phyloP scores from a whole-genome alignment of 23 red algal species.

The Gracilaria gracilis region DNA sequence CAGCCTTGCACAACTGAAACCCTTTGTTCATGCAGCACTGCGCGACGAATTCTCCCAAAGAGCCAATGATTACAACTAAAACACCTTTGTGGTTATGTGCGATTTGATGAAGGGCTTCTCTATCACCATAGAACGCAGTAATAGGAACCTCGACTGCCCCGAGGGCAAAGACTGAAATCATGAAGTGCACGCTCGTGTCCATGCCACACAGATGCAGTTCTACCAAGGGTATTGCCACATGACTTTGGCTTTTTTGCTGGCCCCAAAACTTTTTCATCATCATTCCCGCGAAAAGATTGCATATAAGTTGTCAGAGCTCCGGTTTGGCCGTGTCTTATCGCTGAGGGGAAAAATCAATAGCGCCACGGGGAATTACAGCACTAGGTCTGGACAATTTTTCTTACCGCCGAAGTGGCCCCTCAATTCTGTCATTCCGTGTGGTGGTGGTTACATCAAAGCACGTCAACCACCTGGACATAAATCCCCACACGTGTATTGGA shows the following conservation, averaged over 20 bases:
- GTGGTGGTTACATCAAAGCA: too few relatives aligned
- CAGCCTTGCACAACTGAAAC: conserved; percentile 25
- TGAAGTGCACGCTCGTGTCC: conserved; percentile 33
- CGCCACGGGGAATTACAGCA: neutral
- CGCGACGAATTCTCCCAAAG: conserved; percentile 10
- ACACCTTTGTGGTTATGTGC: neutral
- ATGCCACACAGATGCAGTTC: too few relatives aligned
- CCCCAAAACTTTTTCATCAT: neutral
- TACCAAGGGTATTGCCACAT: too few relatives aligned
- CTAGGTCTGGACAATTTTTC: neutral
- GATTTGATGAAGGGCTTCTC: neutral
- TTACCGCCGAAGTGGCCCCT: neutral
- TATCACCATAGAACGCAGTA: neutral
- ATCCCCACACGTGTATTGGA: too few relatives aligned
- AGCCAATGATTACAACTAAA: neutral
- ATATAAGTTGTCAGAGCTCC: too few relatives aligned
- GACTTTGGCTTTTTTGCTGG: neutral
- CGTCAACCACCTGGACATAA: too few relatives aligned
- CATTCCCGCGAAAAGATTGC: neutral
- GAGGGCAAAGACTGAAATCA: conserved; percentile 22
- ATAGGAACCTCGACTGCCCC: conserved; percentile 16
- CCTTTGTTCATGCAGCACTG: conserved; percentile 42
- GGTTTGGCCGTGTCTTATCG: neutral
- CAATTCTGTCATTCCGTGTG: too few relatives aligned
- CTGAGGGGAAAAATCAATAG: neutral